Conservation (phyloP, 2,329 filamentous ascomycete species). For the Claviceps quebecensis region DNA sequence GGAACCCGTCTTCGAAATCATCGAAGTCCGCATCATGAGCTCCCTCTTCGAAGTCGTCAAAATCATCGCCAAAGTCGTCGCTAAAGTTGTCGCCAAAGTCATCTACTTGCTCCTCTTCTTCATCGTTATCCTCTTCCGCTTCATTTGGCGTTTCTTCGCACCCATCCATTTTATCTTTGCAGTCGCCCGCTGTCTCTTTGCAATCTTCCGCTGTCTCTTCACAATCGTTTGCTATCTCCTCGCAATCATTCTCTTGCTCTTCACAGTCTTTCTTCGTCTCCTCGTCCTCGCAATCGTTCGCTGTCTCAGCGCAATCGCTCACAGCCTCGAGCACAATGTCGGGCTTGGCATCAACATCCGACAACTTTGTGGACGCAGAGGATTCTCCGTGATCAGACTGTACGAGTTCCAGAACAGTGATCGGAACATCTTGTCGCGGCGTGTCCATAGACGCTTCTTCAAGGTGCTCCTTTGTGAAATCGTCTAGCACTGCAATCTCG, state of each 20-base stretch:
- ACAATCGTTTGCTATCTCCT: background rate
- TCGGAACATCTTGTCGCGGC: slow-evolving; percentile 8
- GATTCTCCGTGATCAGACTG: background rate
- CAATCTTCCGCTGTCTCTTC: background rate
- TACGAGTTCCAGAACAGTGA: slow-evolving; percentile 34
- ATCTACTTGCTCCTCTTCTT: background rate
- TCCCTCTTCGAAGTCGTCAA: slow-evolving; percentile 50
- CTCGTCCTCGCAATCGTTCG: background rate
- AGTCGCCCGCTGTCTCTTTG: background rate
- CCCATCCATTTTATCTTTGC: background rate
- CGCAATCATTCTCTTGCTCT: background rate
- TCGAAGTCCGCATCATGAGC: slow-evolving; percentile 44
- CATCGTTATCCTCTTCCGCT: background rate
- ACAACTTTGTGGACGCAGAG: background rate
- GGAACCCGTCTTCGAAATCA: slow-evolving; percentile 61
- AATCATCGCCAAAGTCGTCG: slow-evolving; percentile 24
- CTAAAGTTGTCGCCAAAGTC: slow-evolving; percentile 28
- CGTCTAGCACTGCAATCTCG: slow-evolving; percentile 37
- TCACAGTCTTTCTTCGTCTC: background rate
- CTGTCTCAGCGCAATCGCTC: background rate
- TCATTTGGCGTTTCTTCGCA: background rate
- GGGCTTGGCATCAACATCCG: slow-evolving; percentile 35
- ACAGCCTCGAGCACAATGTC: slow-evolving; percentile 30
- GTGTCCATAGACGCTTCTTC: slow-evolving; percentile 12
- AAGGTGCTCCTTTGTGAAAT: slow-evolving; percentile 14